These are phyloP conservation scores for Cavenderia fasciculata DNA, from an alignment of 78 protist genomes.

Conservation along the genomic window DNA sequence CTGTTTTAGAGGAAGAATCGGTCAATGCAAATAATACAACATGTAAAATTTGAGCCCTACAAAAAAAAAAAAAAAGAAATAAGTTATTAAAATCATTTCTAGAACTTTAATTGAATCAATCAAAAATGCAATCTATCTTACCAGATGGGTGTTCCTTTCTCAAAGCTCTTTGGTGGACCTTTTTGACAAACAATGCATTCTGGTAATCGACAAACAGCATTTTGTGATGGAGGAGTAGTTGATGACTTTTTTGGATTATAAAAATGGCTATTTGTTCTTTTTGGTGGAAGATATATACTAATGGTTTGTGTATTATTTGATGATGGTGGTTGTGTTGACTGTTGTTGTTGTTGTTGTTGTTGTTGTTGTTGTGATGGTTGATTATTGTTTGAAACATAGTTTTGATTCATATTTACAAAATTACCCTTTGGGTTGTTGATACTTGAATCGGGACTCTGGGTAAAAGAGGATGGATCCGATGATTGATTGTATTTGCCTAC, in stretches of 20 bases:
- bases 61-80: not conserved
- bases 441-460: no score
- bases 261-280: no score
- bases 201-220: conserved; percentile 30
- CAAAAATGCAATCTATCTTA: not conserved
- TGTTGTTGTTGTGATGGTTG: not conserved
- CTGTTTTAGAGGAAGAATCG: conserved; percentile 43
- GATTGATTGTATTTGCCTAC: no score
- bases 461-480: no score
- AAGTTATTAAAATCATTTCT: not conserved
- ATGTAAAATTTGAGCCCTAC: conserved; percentile 70
- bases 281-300: no score
- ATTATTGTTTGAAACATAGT: no score
- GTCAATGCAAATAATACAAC: conserved; percentile 52
- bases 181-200: conserved; percentile 51
- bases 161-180: conserved; percentile 58
- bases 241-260: no score
- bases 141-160: conserved; percentile 68
- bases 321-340: not conserved
- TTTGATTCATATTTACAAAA: no score
- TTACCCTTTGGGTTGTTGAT: no score
- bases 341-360: conserved; percentile 5
- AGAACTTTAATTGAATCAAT: not conserved
- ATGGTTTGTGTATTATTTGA: not conserved
- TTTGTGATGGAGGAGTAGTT: not conserved